Conservation (phyloP, 768 basidiomycete genomes). For the Hygrocybe punicea region DNA sequence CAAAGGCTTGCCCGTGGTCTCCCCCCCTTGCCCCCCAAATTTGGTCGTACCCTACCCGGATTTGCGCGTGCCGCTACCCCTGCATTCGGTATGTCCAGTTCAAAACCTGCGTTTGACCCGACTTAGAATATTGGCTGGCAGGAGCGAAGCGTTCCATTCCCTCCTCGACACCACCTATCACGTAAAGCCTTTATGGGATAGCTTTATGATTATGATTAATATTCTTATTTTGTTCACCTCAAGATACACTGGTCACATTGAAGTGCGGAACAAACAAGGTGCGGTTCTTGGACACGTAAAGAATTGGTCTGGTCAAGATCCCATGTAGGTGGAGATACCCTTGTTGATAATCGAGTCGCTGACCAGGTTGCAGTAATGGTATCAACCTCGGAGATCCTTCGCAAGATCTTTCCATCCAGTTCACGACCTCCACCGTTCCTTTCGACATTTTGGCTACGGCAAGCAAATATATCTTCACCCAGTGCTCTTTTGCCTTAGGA, state of each 20-base stretch:
- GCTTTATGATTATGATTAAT: slow-evolving; percentile 7
- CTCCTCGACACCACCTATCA: background rate
- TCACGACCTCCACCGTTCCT: slow-evolving; percentile 26
- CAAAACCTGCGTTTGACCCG: background rate
- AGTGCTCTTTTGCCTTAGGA: background rate
- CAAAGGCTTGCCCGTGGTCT: slow-evolving; percentile 46
- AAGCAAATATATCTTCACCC: slow-evolving; percentile 10
- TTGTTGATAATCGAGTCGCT: background rate
- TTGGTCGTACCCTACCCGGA: slow-evolving; percentile 32
- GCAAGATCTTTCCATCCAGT: slow-evolving; percentile 32
- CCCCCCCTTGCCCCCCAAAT: slow-evolving; percentile 39
- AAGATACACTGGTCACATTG: slow-evolving; percentile 37
- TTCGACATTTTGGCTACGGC: slow-evolving; percentile 40
- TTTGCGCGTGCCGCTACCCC: slow-evolving; percentile 24
- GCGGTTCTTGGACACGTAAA: slow-evolving; percentile 34
- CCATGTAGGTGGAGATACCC: slow-evolving; percentile 20
- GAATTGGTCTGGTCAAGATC: slow-evolving; percentile 25
- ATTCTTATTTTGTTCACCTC: slow-evolving; percentile 3
- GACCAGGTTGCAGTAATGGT: slow-evolving; percentile 29
- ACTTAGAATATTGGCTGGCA: background rate
- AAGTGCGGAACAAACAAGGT: slow-evolving; percentile 34
- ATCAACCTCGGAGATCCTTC: slow-evolving; percentile 29
- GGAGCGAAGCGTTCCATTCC: background rate
- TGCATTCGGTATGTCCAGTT: slow-evolving; percentile 21
- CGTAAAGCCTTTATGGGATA: slow-evolving; percentile 1